These are phyloP conservation scores for Lachnellula willkommii DNA, from an alignment of 2,329 filamentous ascomycete species.

Conservation along the genomic window DNA sequence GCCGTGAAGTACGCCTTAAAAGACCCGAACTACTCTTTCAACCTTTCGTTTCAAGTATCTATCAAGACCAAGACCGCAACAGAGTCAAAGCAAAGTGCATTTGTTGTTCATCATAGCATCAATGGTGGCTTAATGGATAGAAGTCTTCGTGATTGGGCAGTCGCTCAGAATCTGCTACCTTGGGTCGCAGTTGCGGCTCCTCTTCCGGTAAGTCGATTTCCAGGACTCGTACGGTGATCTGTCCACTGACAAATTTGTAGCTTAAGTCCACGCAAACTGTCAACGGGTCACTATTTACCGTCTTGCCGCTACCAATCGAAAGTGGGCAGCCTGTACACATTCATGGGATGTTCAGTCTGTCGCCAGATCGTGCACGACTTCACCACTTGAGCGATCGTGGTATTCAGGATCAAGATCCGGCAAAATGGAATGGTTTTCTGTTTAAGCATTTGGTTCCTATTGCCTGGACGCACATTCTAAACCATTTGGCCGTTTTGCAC, in stretches of 20 bases:
- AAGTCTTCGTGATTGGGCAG: conserved; percentile 27
- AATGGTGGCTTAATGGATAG: conserved; percentile 13
- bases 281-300: conserved; percentile 29
- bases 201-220: conserved; percentile 17
- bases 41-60: conserved; percentile 16
- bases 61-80: conserved; percentile 5
- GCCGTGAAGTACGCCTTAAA: conserved; percentile 12
- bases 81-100: conserved; percentile 6
- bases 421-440: conserved; percentile 30
- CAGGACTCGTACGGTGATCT: neutral
- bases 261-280: conserved; percentile 4
- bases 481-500: conserved; percentile 8
- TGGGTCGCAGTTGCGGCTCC: conserved; percentile 34
- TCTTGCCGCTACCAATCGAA: conserved; percentile 30
- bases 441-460: conserved; percentile 22
- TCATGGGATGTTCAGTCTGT: conserved; percentile 32
- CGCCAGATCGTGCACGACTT: conserved; percentile 31
- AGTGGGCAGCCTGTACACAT: conserved; percentile 33
- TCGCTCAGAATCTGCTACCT: conserved; percentile 26
- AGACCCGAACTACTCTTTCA: conserved; percentile 11
- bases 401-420: conserved; percentile 21
- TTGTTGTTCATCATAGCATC: conserved; percentile 31
- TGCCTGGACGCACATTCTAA: conserved; percentile 26
- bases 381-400: conserved; percentile 22
- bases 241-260: neutral